Evolutionary conservation across 1,284 basidiomycete species (phyloP).

Genomic region (Melampsora americana): DNA sequence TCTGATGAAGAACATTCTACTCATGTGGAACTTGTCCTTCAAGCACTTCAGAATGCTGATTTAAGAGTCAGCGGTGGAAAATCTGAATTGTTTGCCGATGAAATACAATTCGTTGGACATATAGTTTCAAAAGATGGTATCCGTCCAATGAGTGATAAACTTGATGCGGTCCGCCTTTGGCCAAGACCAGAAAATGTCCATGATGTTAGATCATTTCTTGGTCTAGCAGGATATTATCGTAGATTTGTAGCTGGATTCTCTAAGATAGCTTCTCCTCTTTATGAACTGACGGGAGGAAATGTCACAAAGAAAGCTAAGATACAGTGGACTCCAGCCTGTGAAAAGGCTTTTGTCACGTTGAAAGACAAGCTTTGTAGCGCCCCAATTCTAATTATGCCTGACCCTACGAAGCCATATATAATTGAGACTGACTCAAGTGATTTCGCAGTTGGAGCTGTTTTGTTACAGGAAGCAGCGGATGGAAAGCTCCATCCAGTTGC

Average conservation of each 20-base stretch:
- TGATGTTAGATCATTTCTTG: constrained; percentile 16
- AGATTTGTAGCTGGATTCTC: too few species aligned
- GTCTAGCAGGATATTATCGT: constrained; percentile 1
- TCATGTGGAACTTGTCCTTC: too few species aligned
- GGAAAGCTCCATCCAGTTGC: constrained; percentile 23
- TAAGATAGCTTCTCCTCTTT: background rate
- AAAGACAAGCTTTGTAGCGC: background rate
- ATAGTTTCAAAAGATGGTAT: background rate
- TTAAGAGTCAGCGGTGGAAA: too few species aligned
- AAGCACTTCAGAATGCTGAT: too few species aligned
- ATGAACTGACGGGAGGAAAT: background rate
- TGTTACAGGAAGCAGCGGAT: constrained; percentile 25
- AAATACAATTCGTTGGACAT: background rate
- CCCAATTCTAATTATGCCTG: background rate
- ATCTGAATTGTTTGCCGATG: too few species aligned
- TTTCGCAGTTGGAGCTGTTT: constrained; percentile 20
- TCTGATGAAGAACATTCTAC: background rate
- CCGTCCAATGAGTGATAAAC: constrained; percentile 2
- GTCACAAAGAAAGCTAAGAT: background rate
- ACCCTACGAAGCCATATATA: background rate
- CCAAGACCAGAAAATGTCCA: constrained; percentile 11
- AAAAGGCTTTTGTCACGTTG: background rate
- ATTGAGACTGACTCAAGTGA: background rate
- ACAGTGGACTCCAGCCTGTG: background rate
- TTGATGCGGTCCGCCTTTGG: background rate